Base-by-base conservation (phyloP, 2,329 filamentous ascomycete genomes). In the Claviceps africana region DNA sequence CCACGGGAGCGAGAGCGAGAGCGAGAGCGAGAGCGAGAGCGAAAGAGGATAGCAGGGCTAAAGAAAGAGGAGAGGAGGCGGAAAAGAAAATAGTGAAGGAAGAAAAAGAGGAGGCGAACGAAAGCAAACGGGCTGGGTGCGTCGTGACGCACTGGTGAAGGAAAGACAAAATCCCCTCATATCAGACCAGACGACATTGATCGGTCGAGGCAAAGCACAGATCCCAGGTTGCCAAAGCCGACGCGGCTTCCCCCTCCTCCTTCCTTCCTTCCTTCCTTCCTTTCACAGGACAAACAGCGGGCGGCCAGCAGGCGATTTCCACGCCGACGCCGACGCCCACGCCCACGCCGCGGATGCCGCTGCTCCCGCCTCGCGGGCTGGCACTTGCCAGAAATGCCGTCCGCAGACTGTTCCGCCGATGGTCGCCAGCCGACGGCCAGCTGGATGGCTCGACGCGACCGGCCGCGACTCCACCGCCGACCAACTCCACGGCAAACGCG, bases 351-450 rank as follows among this genome's bases (percentile, higher is more conserved):
- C 11, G 43, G 17, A 65, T 65, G 58, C 53, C 60, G 43, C 57
- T 62, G 46, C 51, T 64, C 50, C 65, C 63, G 55, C 61, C 59
- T 47, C 51, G 64, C 9, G 57, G 63, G 44, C 58, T 65, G 57
- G 62, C 59, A 55, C 59, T 60, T 51, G 62, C 62, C 58, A 64
- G 59, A 54, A 59, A 59, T 52, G 62, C 59, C 35, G 51, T 68
- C 19, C 65, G 65, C 21, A 61, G 58, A 52, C 56, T 65, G 51
- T 62, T 68, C 54, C 59, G 63, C 10, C 60, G 63, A 40, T 55
- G 53, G 50, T 52, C 57, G 56, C 57, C 60, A 60, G 56, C 56
- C 59, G 61, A 42, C 40, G 56, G 58, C 22, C 51, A 40, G 15
- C 45, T 43, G 39, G 30, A 52, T 45, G 51, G 40, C 31, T 43